Conservation (phyloP, 73 alveolate species). For the Paramecium biaurelia region DNA sequence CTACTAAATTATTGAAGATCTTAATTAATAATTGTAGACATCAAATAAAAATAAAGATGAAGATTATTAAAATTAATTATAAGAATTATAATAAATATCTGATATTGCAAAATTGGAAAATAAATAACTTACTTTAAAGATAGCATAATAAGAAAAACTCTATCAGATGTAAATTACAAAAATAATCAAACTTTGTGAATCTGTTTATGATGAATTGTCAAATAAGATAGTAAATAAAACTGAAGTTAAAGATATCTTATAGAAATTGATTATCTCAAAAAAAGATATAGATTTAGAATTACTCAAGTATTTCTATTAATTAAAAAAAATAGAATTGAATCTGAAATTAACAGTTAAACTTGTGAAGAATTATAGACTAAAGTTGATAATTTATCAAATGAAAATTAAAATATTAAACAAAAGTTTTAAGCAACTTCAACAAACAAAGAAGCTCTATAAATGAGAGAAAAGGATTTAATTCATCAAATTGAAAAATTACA, state of each 20-base stretch:
- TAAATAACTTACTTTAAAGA: not conserved
- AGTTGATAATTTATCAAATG: not conserved
- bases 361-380: not conserved
- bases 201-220: not conserved
- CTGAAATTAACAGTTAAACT: not conserved
- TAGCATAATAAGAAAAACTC: not conserved
- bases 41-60: not conserved
- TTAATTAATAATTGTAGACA: not conserved
- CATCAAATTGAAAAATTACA: not conserved
- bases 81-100: not conserved
- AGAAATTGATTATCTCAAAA: not conserved
- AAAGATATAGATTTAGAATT: conserved; percentile 8
- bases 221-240: not conserved
- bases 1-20: not conserved
- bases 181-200: not conserved
- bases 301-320: not conserved
- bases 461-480: conserved; percentile 19
- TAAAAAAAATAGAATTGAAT: not conserved
- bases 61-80: not conserved
- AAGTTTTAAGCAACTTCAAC: not conserved
- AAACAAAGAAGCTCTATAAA: not conserved
- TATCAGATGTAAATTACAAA: not conserved
- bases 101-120: not conserved
- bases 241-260: not conserved
- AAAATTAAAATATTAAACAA: not conserved